Conservation (phyloP, 2,329 filamentous ascomycete species). For the Trematosphaeria pertusa region DNA sequence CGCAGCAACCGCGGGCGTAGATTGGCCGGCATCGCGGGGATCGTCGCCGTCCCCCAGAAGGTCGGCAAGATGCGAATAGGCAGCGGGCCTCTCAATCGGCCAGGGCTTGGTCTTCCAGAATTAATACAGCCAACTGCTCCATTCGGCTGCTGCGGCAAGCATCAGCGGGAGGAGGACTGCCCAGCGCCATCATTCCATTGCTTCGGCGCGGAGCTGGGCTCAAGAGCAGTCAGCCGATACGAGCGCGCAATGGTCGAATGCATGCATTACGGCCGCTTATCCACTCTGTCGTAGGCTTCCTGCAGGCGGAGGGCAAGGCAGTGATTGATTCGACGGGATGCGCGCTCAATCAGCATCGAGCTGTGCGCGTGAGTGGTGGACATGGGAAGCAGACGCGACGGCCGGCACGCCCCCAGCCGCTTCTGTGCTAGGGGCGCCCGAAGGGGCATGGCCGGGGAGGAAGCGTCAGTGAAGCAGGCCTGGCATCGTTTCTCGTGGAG, state of each 20-base stretch:
- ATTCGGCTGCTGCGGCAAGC: conserved; percentile 48
- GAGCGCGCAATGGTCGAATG: conserved; percentile 35
- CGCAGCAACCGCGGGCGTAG: conserved; percentile 25
- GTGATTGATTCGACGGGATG: conserved; percentile 39
- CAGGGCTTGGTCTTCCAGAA: conserved; percentile 27
- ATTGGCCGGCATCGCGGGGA: conserved; percentile 27
- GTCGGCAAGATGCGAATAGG: conserved; percentile 29
- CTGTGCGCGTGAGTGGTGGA: conserved; percentile 33
- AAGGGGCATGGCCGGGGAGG: conserved; percentile 25
- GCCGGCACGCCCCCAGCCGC: conserved; percentile 23
- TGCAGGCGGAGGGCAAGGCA: conserved; percentile 27
- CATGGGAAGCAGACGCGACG: conserved; percentile 21
- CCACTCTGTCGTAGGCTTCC: conserved; percentile 25
- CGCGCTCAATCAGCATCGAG: conserved; percentile 42
- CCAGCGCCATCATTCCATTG: conserved; percentile 4
- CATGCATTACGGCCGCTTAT: conserved; percentile 46
- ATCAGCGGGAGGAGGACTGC: conserved; percentile 20
- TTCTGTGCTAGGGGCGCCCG: conserved; percentile 27
- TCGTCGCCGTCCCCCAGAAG: conserved; percentile 24
- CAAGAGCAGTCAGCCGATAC: conserved; percentile 43
- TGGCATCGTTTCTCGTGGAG: conserved; percentile 6
- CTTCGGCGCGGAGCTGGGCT: conserved; percentile 8
- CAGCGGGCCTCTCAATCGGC: conserved; percentile 11
- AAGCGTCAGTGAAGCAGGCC: conserved; percentile 3
- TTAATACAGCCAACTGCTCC: conserved; percentile 34